These are phyloP conservation scores for Ceratobasidium sp. DNA, from an alignment of 1,284 basidiomycete species.

Conservation along the genomic window DNA sequence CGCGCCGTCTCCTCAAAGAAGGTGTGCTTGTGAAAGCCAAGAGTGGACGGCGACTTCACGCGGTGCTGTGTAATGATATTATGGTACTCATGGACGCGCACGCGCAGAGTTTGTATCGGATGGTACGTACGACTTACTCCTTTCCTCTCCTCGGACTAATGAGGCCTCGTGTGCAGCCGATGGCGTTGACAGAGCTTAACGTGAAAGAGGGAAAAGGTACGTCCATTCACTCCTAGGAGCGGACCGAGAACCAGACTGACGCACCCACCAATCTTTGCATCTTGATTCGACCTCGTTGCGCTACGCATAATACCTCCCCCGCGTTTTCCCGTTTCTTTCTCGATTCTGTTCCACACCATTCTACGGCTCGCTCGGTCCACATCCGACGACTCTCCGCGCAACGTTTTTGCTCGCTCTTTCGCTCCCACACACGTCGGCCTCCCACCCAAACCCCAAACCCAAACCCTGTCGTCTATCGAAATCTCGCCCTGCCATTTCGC, in stretches of 20 bases:
- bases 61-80: constrained; percentile 84
- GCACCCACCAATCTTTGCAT: too few species aligned
- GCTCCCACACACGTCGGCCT: background rate
- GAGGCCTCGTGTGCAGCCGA: constrained; percentile 60
- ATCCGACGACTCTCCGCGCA: too few species aligned
- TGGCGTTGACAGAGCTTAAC: constrained; percentile 72
- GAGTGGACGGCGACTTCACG: constrained; percentile 80
- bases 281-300: too few species aligned
- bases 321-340: background rate
- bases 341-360: background rate
- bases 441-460: background rate
- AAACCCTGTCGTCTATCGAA: background rate
- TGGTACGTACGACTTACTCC: constrained; percentile 66
- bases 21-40: constrained; percentile 83
- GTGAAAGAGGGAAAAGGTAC: constrained; percentile 64
- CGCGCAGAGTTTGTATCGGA: constrained; percentile 77
- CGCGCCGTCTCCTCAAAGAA: constrained; percentile 80
- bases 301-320: background rate
- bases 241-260: too few species aligned
- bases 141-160: constrained; percentile 39
- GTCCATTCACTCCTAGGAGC: constrained; percentile 49
- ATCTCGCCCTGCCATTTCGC: background rate
- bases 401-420: constrained; percentile 50
- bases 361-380: background rate
- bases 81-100: constrained; percentile 78